A percentile compares a stretch with the other conserved stretches of the same genome.
These are phyloP conservation scores for Scleromitrula shiraiana DNA, from an alignment of 2,329 filamentous ascomycete genomes.

Conservation along the genomic window DNA sequence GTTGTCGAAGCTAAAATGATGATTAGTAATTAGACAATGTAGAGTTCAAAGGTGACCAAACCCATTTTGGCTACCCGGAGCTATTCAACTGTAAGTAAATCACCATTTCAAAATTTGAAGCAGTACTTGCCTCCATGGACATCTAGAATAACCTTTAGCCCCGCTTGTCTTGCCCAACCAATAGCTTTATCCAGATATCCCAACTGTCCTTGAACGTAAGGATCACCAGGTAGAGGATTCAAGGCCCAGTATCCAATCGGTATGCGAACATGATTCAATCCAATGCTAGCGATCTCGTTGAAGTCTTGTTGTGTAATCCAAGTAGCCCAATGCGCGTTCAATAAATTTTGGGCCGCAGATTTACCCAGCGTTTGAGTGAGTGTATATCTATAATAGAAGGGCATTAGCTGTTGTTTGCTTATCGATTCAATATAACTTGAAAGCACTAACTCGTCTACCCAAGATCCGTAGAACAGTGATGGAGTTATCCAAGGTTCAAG, in stretches of 20 bases:
- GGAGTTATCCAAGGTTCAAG: constrained; percentile 46
- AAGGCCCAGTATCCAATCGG: constrained; percentile 61
- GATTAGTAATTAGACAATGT: not conserved
- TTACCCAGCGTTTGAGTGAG: constrained; percentile 38
- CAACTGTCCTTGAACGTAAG: constrained; percentile 55
- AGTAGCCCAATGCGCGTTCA: constrained; percentile 50
- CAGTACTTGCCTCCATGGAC: constrained; percentile 50
- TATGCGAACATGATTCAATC: constrained; percentile 57
- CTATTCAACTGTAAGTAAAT: constrained; percentile 26
- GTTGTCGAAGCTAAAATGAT: constrained; percentile 47
- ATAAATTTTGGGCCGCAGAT: constrained; percentile 34
- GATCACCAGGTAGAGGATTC: constrained; percentile 43
- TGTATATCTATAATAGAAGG: constrained; percentile 20
- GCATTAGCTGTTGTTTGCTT: not conserved
- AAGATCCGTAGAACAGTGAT: constrained; percentile 38
- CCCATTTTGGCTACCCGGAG: constrained; percentile 56
- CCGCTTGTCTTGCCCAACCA: constrained; percentile 47
- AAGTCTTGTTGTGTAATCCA: constrained; percentile 41
- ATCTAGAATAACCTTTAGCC: constrained; percentile 59
- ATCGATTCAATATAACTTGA: constrained; percentile 3
- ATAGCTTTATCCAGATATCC: constrained; percentile 48
- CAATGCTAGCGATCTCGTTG: constrained; percentile 34
- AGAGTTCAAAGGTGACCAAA: not conserved
- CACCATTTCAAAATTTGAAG: not conserved
- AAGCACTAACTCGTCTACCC: constrained; percentile 28